Base-by-base conservation (phyloP, 176 grass and related monocot genomes). In the Musa troglodytarum region DNA sequence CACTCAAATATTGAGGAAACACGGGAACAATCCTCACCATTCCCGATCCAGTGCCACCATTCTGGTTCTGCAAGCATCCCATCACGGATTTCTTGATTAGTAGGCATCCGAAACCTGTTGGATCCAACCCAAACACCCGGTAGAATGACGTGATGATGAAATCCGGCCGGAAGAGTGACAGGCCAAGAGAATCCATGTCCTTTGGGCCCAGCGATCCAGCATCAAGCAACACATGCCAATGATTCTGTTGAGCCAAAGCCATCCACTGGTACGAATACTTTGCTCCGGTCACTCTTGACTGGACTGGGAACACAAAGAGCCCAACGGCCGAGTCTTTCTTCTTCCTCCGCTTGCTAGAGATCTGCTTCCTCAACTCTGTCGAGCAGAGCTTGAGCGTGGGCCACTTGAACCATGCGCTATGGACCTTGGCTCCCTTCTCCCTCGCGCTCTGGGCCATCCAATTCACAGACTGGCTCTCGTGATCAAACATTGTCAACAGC, bases 251-350 rank as follows among this genome's bases (percentile, higher is more conserved):
- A 9, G 94, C 94, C 84, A 98, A 74, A 85, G 94, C 94, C 94
- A 98, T 98, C 90, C 90, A 98, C 72, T 98, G 94, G 70, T 98
- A 98, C 0, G 94, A 98, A 68, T 98, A 98, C 79, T 98, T 98
- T 0, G 94, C 82, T 0, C 94, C 94, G 13, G 94, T 98, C 52
- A 98, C 94, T 80, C 94, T 90, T 2, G 94, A 98, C n/a, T 98
- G 94, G 61, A 90, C 94, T 3, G 94, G 94, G 75, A 98, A 98
- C 67, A 93, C 94, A 77, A 98, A 98, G 1, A 98, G 79, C 10
- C 94, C 94, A 20, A 87, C 87, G 9, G 94, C 90, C 0, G 86
- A 91, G 26, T 98, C 94, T 77, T 88, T 96, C 79, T 91, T 98
- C 68, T 87, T 87, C 57, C 87, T 87, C 84, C 90, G 93, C 84